These are phyloP conservation scores for Lactarius deliciosus DNA, from an alignment of 768 basidiomycete species.

Conservation along the genomic window DNA sequence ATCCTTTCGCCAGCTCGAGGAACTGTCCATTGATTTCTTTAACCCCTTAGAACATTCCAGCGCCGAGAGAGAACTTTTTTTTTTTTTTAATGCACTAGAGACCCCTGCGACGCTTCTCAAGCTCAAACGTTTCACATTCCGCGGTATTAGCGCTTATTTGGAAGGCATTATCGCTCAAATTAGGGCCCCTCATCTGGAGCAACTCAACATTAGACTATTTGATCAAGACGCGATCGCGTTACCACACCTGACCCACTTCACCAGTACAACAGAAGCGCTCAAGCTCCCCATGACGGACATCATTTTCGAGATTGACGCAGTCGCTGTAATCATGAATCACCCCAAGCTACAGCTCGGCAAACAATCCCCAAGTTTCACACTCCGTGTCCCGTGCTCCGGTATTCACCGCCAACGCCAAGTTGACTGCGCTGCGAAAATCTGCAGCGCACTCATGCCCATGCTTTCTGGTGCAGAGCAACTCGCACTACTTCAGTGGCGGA, in stretches of 20 bases:
- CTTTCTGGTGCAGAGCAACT: not conserved
- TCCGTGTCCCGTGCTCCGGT: too few species aligned
- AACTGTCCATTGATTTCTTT: constrained; percentile 13
- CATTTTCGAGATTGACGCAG: not conserved
- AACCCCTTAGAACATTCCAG: not conserved
- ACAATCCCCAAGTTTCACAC: too few species aligned
- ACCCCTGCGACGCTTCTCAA: not conserved
- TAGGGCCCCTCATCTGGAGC: not conserved
- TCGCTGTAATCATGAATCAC: not conserved
- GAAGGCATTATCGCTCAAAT: constrained; percentile 7
- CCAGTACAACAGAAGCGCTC: not conserved
- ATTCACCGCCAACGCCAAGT: not conserved
- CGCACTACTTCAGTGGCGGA: not conserved
- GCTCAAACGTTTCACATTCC: not conserved
- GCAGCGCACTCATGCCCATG: not conserved
- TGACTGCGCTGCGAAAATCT: not conserved
- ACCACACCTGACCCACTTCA: not conserved
- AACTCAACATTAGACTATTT: constrained; percentile 4
- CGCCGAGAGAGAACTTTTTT: not conserved
- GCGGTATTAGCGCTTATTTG: not conserved
- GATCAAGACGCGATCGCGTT: not conserved
- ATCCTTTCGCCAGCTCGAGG: constrained; percentile 8
- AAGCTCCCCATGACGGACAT: not conserved
- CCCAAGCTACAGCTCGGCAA: too few species aligned
- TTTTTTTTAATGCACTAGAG: not conserved